phyloP scores from a whole-genome alignment of 805 yeast species.

The Starmerella cellae region DNA sequence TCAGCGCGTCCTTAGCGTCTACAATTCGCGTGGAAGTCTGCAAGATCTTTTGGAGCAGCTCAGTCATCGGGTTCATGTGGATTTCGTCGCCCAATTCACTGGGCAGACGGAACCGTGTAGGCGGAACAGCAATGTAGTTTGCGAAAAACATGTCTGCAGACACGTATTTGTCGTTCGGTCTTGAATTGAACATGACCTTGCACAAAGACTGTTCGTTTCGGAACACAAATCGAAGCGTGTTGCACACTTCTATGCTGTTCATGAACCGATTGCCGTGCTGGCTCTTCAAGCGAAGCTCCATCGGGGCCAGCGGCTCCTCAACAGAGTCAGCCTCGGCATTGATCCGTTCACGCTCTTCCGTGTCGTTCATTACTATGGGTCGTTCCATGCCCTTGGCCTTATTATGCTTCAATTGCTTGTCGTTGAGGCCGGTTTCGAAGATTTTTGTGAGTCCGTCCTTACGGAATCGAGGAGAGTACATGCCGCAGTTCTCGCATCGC shows the following conservation, averaged over 20 bases:
- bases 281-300: slow-evolving; percentile 32
- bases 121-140: slow-evolving; percentile 81
- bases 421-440: slow-evolving; percentile 74
- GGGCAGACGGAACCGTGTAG: slow-evolving; percentile 94
- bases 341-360: slow-evolving; percentile 19
- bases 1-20: slow-evolving; percentile 76
- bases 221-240: slow-evolving; percentile 63
- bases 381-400: slow-evolving; percentile 66
- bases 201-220: slow-evolving; percentile 55
- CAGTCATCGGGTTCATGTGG: slow-evolving; percentile 90
- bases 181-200: slow-evolving; percentile 64
- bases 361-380: slow-evolving; percentile 48
- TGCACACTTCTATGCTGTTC: slow-evolving; percentile 74
- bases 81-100: slow-evolving; percentile 91
- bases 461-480: slow-evolving; percentile 87
- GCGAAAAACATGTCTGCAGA: slow-evolving; percentile 79
- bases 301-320: slow-evolving; percentile 28
- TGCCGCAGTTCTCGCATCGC: slow-evolving; percentile 90
- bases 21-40: slow-evolving; percentile 70
- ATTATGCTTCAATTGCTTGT: slow-evolving; percentile 64
- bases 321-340: slow-evolving; percentile 27
- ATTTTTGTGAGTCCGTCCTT: slow-evolving; percentile 90
- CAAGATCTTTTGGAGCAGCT: slow-evolving; percentile 64
- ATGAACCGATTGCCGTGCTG: slow-evolving; percentile 72
- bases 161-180: slow-evolving; percentile 44